Evolutionary conservation across 192 early-diverging fungal species (phyloP), one percentile per base, ranked within the genome.

Genomic region (Cladochytrium replicatum): DNA sequence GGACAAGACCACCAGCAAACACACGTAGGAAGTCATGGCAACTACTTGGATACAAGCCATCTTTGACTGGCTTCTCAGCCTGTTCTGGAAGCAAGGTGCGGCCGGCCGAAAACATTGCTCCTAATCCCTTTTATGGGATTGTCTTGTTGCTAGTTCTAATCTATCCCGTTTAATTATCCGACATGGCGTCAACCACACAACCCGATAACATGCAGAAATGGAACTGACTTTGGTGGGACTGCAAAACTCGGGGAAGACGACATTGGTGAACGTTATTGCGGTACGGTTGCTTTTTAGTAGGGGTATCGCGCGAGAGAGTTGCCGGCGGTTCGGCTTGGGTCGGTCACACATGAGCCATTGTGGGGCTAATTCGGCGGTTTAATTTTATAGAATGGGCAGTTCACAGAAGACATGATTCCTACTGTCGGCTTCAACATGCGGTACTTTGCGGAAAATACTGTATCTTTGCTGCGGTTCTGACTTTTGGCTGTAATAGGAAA

Each of bases 371-470:
- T 32, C 41, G 34, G 24, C 8, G 29, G 27, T 25, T 3, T 41
- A 29, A 32, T 57, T 15, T 50, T 57, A n/a, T 42, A 55, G 53
- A 57, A 57, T 23, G 56, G 56, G 25, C 57, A 88, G 52, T 73
- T 91, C 81, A 75, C 49, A 13, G 76, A 75, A 49, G 72, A 75
- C 46, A 72, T 69, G 78, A 97, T 97, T 40, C 96, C 96, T 2
- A 99, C 96, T 4, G 91, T 99, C 19, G 96, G 96, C 7, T 99
- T 97, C 64, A 97, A 97, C 61, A 99, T 99, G 96, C 78, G 93
- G 55, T 97, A 85, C 57, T 84, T 89, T 29, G 83, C 84, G 6
- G 87, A 88, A 72, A 21, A 15, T 4, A 4, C 3, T 46, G 28
- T 23, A 0, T 38, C 28, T 2, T 30, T 48, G 11, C 38, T 46